Evolutionary conservation across 108 stramenopile species (phyloP), one percentile per base, ranked within the genome.

Genomic region (Conticribra guillardii): DNA sequence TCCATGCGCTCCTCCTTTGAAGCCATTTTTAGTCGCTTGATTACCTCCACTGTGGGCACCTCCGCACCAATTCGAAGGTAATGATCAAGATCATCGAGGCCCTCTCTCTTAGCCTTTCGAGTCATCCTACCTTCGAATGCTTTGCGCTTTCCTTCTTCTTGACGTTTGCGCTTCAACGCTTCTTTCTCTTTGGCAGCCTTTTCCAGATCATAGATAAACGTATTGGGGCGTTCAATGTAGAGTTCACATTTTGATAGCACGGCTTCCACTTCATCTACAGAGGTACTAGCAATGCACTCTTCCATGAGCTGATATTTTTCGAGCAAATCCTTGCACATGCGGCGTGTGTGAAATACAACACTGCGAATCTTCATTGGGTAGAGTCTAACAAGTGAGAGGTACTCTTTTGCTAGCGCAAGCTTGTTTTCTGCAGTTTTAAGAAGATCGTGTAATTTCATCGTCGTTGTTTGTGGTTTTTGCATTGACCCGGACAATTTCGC

Each of bases 71-170:
- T 79, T 16, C 87, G 85, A 37, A 97, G 69, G 67, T 97, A 89
- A 60, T 83, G 82, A 48, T 89, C 84, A 23, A 87, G 66, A 61
- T 91, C 90, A 41, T 48, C 37, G 56, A 84, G 82, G 0, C 90
- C 90, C 84, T 97, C 96, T 49, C 96, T 83, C 74, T 97, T 97
- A 8, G 96, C 96, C 86, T 97, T 97, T 4, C 96, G 82, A 26
- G 92, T 81, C 96, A 97, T 97, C 19, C 96, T 74, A 7, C 76
- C 92, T 83, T 95, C 96, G 52, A 85, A 97, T 4, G 71, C 79
- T 49, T 96, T 96, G 24, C 96, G 85, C 57, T 94, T 93, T 29
- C 92, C 91, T 67, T 91, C 92, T 70, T 96, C 91, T 49, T 60
- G 47, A 27, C 64, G 61, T 58, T 91, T 89, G 50, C 71, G 69